Evolutionary conservation across 73 alveolate species (phyloP).

Genomic region (Tetrahymena malaccensis): DNA sequence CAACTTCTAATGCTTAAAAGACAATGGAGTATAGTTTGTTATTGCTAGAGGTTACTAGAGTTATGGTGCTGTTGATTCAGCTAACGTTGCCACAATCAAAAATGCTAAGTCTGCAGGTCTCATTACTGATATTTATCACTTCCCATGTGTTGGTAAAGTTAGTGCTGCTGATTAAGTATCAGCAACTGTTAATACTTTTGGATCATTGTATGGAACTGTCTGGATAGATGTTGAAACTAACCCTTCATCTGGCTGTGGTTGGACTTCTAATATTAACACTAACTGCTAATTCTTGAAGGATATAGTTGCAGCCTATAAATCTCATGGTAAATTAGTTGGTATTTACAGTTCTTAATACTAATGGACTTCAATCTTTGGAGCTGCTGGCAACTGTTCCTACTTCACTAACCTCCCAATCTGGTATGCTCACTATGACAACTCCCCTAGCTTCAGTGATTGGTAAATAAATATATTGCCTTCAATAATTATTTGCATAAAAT

Average conservation of each 20-base stretch:
- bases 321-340: constrained; percentile 54
- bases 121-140: constrained; percentile 65
- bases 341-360: constrained; percentile 49
- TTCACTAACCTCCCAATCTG: constrained; percentile 52
- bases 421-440: constrained; percentile 82
- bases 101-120: constrained; percentile 63
- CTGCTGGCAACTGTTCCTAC: constrained; percentile 40
- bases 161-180: constrained; percentile 31
- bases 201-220: constrained; percentile 50
- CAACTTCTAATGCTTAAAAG: constrained; percentile 41
- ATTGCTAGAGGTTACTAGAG: constrained; percentile 63
- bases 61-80: constrained; percentile 59
- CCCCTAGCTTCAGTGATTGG: constrained; percentile 56
- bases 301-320: constrained; percentile 33
- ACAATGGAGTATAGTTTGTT: constrained; percentile 45
- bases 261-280: constrained; percentile 39
- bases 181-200: constrained; percentile 29
- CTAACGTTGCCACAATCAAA: constrained; percentile 35
- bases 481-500: too few relatives aligned
- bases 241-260: constrained; percentile 60
- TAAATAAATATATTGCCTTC: too few relatives aligned
- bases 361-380: constrained; percentile 68
- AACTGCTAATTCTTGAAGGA: constrained; percentile 47
- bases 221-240: constrained; percentile 72
- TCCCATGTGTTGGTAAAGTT: constrained; percentile 56